These are phyloP conservation scores for Spathaspora sp. DNA, from an alignment of 1,139 yeast species.

Conservation along the genomic window DNA sequence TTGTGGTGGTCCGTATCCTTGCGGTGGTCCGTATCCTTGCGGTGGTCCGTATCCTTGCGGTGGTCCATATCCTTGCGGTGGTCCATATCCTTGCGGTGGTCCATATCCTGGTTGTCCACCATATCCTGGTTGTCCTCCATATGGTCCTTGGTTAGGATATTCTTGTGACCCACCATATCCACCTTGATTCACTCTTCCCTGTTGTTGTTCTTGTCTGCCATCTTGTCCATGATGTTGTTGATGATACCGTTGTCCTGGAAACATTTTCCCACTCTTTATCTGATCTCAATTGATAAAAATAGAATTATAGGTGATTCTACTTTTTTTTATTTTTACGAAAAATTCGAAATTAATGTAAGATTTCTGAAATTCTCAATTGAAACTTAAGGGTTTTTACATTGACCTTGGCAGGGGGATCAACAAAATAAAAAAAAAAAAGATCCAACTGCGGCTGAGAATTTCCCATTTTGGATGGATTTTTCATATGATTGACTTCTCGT, in stretches of 20 bases:
- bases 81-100: constrained; percentile 12
- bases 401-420: background rate
- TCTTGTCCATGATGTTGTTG: constrained; percentile 1
- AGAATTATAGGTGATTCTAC: no score
- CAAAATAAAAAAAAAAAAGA: no score
- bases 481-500: no score
- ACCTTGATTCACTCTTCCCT: constrained; percentile 4
- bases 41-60: no score
- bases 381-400: background rate
- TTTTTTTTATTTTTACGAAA: no score
- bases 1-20: constrained; percentile 7
- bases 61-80: constrained; percentile 13
- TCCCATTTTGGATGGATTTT: background rate
- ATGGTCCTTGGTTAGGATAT: constrained; percentile 6
- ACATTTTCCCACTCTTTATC: no score
- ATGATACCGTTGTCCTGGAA: constrained; percentile 32
- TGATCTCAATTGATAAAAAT: no score
- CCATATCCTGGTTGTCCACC: constrained; percentile 1
- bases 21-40: no score
- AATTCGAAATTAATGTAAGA: background rate
- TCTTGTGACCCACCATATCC: constrained; percentile 14
- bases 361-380: background rate
- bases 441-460: background rate
- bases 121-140: constrained; percentile 6
- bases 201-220: background rate